A percentile compares a stretch with the other conserved stretches of the same genome.
Evolutionary conservation across 1,139 yeast genomes (phyloP).

Genomic region (Hyphopichia burtonii): DNA sequence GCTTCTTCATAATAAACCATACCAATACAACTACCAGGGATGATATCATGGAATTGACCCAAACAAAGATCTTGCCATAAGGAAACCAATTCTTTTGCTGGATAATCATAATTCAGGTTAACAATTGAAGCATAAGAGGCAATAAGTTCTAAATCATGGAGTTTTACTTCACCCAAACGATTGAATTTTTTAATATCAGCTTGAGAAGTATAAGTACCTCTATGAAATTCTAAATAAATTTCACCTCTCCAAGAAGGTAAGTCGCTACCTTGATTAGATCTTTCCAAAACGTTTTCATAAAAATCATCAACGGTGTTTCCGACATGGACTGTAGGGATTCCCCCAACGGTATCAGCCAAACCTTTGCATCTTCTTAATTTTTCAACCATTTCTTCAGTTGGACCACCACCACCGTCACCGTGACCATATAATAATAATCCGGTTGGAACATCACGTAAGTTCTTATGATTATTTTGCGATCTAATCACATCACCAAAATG

Average conservation of each 20-base stretch:
- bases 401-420: constrained; percentile 99
- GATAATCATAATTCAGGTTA: constrained; percentile 59
- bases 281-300: constrained; percentile 61
- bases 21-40: constrained; percentile 95
- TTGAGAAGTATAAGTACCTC: constrained; percentile 96
- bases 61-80: constrained; percentile 87
- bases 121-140: constrained; percentile 73
- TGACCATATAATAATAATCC: constrained; percentile 84
- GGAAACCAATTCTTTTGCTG: constrained; percentile 60
- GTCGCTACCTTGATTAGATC: constrained; percentile 61
- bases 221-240: constrained; percentile 88
- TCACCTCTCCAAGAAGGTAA: constrained; percentile 93
- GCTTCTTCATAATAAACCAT: constrained; percentile 92
- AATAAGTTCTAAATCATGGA: constrained; percentile 83
- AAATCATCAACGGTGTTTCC: constrained; percentile 80
- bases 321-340: constrained; percentile 73
- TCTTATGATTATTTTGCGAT: constrained; percentile 78
- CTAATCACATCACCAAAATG: constrained; percentile 89
- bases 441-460: constrained; percentile 73
- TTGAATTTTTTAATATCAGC: constrained; percentile 80
- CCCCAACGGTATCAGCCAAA: constrained; percentile 76
- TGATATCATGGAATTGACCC: constrained; percentile 94
- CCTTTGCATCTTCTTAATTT: constrained; percentile 91
- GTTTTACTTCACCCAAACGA: constrained; percentile 71
- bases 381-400: constrained; percentile 89